Evolutionary conservation across 169 alveolate species (phyloP), one percentile per base, ranked within the genome.

Genomic region (Plasmodium cynomolgi): DNA sequence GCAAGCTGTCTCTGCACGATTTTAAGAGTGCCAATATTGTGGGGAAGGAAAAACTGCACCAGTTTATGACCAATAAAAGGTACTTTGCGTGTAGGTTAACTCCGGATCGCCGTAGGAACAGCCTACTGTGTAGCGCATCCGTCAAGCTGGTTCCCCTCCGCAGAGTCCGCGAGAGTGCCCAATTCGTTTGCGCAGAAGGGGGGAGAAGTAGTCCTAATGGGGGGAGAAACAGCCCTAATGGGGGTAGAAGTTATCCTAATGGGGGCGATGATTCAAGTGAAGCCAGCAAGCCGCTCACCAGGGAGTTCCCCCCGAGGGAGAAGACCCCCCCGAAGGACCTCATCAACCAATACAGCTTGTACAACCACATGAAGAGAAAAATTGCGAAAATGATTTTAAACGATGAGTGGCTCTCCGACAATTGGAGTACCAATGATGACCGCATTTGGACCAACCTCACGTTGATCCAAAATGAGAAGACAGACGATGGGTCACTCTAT

Each of bases 321-420:
- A n/a, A n/a, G n/a, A n/a, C n/a, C 29, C 29, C 23, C 33, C 8
- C 23, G 2, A 58, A 9, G 9, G 11, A 58, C 29, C 7, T 58
- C 15, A 17, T 8, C 37, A 68, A 68, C 54, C 62, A 8, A n/a
- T 47, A 39, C 37, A 58, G 37, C 23, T 6, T 88, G 4, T 80
- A 80, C 41, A 41, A 79, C 20, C 1, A 23, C 6, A 56, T 88
- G 8, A 41, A n/a, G 13, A 77, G 94, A 80, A 88, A 80, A 41
- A 26, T 58, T 20, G 73, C 72, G 11, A 88, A 72, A 31, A 15
- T 29, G 50, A 6, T 88, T 7, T 20, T 81, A 88, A 88, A 88
- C 41, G 82, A 88, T 3, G 77, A 80, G 6, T 34, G 31, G 50
- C 33, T 39, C 29, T 54, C 3, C 71, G 23, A 37, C 17, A 11